These are phyloP conservation scores for Sphagnum magellanicum DNA, from an alignment of 228 moss, liverwort and hornwort species.

Conservation along the genomic window DNA sequence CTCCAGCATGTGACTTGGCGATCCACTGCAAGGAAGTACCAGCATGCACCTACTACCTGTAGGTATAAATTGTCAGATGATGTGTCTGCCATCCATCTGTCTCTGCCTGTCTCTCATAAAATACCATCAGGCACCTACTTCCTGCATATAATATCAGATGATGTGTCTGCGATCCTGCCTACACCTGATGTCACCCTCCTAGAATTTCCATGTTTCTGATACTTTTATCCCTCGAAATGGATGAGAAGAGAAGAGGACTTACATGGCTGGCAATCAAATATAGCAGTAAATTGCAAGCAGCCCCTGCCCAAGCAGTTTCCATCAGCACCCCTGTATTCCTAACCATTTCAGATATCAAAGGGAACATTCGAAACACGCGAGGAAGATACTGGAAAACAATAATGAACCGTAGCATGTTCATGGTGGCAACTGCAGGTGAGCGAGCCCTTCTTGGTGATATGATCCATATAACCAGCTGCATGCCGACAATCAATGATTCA, in stretches of 20 bases:
- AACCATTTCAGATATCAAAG: constrained; percentile 63
- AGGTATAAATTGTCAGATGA: background rate
- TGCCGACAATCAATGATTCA: background rate
- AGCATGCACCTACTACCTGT: constrained; percentile 78
- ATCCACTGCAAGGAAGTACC: constrained; percentile 85
- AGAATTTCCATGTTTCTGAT: background rate
- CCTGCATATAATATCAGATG: background rate
- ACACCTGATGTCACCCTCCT: too few relatives aligned
- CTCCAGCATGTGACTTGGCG: constrained; percentile 87
- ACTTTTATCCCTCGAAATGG: background rate
- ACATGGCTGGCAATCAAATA: constrained; percentile 94
- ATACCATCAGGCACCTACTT: background rate
- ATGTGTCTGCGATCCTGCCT: background rate
- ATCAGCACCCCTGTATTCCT: constrained; percentile 75
- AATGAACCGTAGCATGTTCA: constrained; percentile 59
- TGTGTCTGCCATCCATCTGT: background rate
- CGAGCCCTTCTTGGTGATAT: constrained; percentile 51
- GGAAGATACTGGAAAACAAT: constrained; percentile 88
- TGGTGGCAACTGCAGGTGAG: constrained; percentile 60
- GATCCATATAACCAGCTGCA: constrained; percentile 86
- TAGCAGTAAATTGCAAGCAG: constrained; percentile 80
- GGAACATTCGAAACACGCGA: constrained; percentile 62
- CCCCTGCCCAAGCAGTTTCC: constrained; percentile 96
- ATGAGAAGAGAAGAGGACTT: constrained; percentile 13
- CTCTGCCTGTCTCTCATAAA: background rate